Base-by-base conservation (phyloP, 495 filamentous ascomycete genomes). In the Trichocladium antarcticum region DNA sequence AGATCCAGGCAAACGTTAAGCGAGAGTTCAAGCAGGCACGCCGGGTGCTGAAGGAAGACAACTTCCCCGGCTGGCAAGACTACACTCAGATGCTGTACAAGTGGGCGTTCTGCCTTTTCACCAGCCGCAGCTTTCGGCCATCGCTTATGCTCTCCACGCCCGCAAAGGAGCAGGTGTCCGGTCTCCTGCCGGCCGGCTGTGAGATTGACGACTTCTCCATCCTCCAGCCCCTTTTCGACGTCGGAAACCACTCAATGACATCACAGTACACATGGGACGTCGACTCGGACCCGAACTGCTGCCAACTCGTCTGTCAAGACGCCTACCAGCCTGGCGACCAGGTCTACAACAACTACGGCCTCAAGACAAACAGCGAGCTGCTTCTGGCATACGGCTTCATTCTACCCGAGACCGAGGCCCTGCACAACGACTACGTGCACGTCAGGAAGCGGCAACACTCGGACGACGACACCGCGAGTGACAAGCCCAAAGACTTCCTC, bases 41-140 rank as follows among this genome's bases (percentile, higher is more conserved):
- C 32, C 68, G 57, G 37, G 39, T 66, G 24, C 54, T 75, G 6
- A 67, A 66, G 12, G 59, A 66, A 19, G 57, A 61, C 11, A 51
- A 58, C 15, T 58, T 60, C 16, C 53, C 58, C 8, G 31, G 53
- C 14, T 54, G 55, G 42, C 44, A 51, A 22, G 64, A 67, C 2
- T 70, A 71, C 53, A 67, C 66, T 6, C 63, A 59, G 1, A 42
- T 62, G 37, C 63, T 78, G 1, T 78, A 78, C 50, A 60, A 74
- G 50, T 78, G 75, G 75, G 71, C 75, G 0, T 76, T 72, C 51
- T 68, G 67, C 55, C 73, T 77, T 35, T 78, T 74, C 49, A 72
- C 71, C 10, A 74, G 68, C 53, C 64, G 75, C 55, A 76, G 73
- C 54, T 78, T 78, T 38, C 62, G 71, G 4, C 66, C 74, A 0